A percentile compares a stretch with the other conserved stretches of the same genome.
phyloP scores from a whole-genome alignment of 1,284 basidiomycete genomes.

The Xerocomus cyaneibrunnescens region DNA sequence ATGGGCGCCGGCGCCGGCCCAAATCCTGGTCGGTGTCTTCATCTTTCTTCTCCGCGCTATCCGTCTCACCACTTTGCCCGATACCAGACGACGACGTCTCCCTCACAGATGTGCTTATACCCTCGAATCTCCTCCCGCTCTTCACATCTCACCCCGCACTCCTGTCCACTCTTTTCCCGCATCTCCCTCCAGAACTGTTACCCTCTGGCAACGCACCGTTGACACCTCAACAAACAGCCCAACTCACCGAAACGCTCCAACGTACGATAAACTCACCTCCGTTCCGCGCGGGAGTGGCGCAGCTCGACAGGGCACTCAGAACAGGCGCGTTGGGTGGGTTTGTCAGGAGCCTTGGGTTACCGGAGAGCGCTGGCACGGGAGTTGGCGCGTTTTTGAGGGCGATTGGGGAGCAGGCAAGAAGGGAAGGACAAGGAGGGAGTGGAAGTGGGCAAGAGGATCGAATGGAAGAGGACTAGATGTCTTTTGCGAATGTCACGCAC shows the following conservation, averaged over 20 bases:
- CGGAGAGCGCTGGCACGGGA: conserved; percentile 73
- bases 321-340: conserved; percentile 72
- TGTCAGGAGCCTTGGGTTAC: conserved; percentile 71
- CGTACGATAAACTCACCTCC: conserved; percentile 56
- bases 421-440: conserved; percentile 37
- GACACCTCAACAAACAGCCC: conserved; percentile 27
- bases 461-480: conserved; percentile 32
- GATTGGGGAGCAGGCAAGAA: conserved; percentile 69
- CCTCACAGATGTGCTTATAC: conserved; percentile 72
- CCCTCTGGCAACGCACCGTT: conserved; percentile 14
- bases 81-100: conserved; percentile 49
- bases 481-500: neutral
- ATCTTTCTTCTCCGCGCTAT: conserved; percentile 17
- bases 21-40: conserved; percentile 11
- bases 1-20: conserved; percentile 32
- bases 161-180: conserved; percentile 66
- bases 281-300: conserved; percentile 61
- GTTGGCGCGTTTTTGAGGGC: conserved; percentile 72
- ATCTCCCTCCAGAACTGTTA: conserved; percentile 52
- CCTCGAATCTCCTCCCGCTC: conserved; percentile 64
- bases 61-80: neutral
- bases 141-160: conserved; percentile 67
- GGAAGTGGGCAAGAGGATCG: conserved; percentile 29
- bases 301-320: conserved; percentile 72
- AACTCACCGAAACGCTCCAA: conserved; percentile 58